These are phyloP conservation scores for Petrea volubilis DNA, from an alignment of 257 asterid species.

Conservation along the genomic window DNA sequence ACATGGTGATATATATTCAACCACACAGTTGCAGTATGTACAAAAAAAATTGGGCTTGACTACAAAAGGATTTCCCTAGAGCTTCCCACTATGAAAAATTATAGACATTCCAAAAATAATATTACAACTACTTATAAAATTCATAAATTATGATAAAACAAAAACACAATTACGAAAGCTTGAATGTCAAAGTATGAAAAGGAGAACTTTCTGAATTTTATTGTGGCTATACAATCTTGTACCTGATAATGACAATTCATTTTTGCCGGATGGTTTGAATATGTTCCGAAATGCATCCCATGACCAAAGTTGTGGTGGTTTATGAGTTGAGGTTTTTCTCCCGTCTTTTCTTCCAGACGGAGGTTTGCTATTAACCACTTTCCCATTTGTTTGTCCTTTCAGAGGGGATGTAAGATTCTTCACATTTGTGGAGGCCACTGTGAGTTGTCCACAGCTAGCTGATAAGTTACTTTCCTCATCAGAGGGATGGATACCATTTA, in stretches of 20 bases:
- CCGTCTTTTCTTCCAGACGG: slow-evolving; percentile 6
- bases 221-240: neutral
- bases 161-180: neutral
- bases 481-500: too few species aligned
- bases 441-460: neutral
- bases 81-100: neutral
- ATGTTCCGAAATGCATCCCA: too few species aligned
- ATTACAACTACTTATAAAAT: too few species aligned
- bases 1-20: neutral
- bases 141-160: neutral
- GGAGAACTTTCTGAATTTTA: neutral
- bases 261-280: too few species aligned
- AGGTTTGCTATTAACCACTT: neutral
- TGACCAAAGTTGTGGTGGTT: too few species aligned
- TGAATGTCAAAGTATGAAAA: neutral
- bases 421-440: neutral
- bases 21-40: neutral
- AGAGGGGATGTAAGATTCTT: neutral
- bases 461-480: too few species aligned
- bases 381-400: neutral
- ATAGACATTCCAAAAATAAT: neutral
- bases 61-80: neutral
- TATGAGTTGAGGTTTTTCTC: too few species aligned
- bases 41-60: too few species aligned
- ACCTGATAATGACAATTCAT: too few species aligned